phyloP scores from a whole-genome alignment of 2,329 filamentous ascomycete species.

The Truncatella angustata region DNA sequence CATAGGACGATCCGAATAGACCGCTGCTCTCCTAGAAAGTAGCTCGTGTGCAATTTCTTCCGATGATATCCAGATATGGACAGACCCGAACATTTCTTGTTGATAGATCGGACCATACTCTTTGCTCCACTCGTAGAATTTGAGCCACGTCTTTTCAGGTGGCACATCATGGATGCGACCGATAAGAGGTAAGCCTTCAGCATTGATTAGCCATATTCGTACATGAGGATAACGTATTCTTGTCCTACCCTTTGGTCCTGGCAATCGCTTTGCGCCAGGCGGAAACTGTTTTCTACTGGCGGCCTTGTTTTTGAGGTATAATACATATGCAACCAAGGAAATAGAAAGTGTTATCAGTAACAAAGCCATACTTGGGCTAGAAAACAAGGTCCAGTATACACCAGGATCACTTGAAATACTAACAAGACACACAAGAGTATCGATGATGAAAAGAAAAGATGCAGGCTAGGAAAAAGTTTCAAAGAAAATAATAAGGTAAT shows the following conservation, averaged over 20 bases:
- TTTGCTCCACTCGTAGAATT: slow-evolving; percentile 47
- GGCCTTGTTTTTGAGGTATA: not conserved
- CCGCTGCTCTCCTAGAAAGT: slow-evolving; percentile 36
- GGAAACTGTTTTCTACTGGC: not conserved
- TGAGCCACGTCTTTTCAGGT: slow-evolving; percentile 39
- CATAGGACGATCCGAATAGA: slow-evolving; percentile 46
- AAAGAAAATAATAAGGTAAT: no score
- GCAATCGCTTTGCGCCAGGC: not conserved
- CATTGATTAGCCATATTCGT: slow-evolving; percentile 1
- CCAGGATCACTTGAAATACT: no score
- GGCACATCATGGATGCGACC: slow-evolving; percentile 46
- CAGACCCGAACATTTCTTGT: slow-evolving; percentile 42
- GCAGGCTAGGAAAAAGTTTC: no score
- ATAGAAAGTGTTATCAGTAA: not conserved
- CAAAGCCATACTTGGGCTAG: not conserved
- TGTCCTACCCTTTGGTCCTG: slow-evolving; percentile 3
- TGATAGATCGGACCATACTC: slow-evolving; percentile 46
- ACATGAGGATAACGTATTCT: not conserved
- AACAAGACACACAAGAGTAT: no score
- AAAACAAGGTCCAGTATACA: no score
- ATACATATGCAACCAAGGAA: not conserved
- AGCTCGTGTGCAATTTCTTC: slow-evolving; percentile 44
- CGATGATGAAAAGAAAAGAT: no score
- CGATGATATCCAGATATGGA: slow-evolving; percentile 47
- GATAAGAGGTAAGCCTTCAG: slow-evolving; percentile 38